phyloP scores from a whole-genome alignment of 306 rosid species.

The Cyamopsis tetragonoloba region DNA sequence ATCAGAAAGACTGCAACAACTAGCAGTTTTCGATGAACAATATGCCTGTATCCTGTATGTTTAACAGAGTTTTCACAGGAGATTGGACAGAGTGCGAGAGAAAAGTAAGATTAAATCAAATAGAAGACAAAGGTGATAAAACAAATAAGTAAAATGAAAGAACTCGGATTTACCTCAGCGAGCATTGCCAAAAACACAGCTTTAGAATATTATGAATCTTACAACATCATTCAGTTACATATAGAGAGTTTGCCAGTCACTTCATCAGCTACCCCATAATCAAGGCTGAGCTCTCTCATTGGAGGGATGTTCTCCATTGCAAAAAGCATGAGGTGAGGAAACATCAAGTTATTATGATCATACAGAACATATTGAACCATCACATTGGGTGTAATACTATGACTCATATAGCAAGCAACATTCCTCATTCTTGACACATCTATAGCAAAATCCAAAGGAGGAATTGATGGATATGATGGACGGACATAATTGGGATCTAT shows the following conservation, averaged over 20 bases:
- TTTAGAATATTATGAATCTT: slow-evolving; percentile 33
- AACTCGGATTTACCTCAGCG: slow-evolving; percentile 41
- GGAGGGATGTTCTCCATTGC: slow-evolving; percentile 99
- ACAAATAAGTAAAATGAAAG: not conserved
- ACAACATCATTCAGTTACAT: slow-evolving; percentile 55
- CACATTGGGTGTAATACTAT: slow-evolving; percentile 78
- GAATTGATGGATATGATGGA: slow-evolving; percentile 72
- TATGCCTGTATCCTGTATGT: not conserved
- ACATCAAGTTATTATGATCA: slow-evolving; percentile 88
- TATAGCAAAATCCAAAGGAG: slow-evolving; percentile 86
- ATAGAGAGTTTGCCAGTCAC: slow-evolving; percentile 64
- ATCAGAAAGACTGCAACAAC: not conserved
- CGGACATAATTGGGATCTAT: slow-evolving; percentile 52
- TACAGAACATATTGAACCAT: slow-evolving; percentile 77
- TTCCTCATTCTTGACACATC: slow-evolving; percentile 95
- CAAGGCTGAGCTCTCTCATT: slow-evolving; percentile 96
- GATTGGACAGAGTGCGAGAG: not conserved
- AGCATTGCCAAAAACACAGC: slow-evolving; percentile 32
- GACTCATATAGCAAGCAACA: slow-evolving; percentile 94
- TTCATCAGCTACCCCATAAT: slow-evolving; percentile 87
- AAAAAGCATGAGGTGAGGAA: slow-evolving; percentile 89
- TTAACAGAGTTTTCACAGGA: not conserved
- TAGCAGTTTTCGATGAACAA: not conserved
- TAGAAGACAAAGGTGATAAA: not conserved
- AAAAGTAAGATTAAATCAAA: not conserved